Evolutionary conservation across 1,284 basidiomycete species (phyloP), one percentile per base, ranked within the genome.

Genomic region (Neotropicomus parvogracilis): DNA sequence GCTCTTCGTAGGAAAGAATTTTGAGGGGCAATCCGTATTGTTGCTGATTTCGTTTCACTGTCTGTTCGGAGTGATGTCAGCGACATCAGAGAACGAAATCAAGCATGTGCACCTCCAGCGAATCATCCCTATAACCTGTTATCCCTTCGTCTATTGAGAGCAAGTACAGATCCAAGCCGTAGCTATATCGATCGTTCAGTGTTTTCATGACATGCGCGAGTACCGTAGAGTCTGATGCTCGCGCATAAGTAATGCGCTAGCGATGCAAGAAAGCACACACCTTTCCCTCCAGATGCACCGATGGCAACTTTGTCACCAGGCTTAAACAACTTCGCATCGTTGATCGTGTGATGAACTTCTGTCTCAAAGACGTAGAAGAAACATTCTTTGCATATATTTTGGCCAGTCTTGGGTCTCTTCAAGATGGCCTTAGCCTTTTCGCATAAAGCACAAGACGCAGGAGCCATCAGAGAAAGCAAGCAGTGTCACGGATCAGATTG

Each of bases 71-170:
- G n/a, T 41, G 44, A 40, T 39, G 17, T 55, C 48, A 34, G 52
- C 46, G 16, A 19, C 43, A 46, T 19, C n/a, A 36, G 24, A 13
- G 27, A 20, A 32, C 21, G 26, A 9, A 27, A 44, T 21, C n/a
- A 3, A 33, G 43, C 19, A 40, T 11, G 58, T 77, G 43, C 50
- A 91, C 93, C 77, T 98, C 94, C 4, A 99, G 74, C 1, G 94
- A 97, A 65, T 98, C 97, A 65, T 99, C 97, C 48, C 95, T 80
- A 67, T 99, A 99, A 1, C 95, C 95, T 11, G 92, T 95, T 60
- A 99, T 99, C 0, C 95, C 95, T 68, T 99, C 97, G 65, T 99
- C 97, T 66, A 99, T 98, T 1, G 94, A 97, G 46, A 99, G 79
- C 21, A 99, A 74, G 66, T 91, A 95, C 19, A 99, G 72, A 41